Base-by-base conservation (phyloP, 2,329 filamentous ascomycete genomes). In the Moelleriella libera region DNA sequence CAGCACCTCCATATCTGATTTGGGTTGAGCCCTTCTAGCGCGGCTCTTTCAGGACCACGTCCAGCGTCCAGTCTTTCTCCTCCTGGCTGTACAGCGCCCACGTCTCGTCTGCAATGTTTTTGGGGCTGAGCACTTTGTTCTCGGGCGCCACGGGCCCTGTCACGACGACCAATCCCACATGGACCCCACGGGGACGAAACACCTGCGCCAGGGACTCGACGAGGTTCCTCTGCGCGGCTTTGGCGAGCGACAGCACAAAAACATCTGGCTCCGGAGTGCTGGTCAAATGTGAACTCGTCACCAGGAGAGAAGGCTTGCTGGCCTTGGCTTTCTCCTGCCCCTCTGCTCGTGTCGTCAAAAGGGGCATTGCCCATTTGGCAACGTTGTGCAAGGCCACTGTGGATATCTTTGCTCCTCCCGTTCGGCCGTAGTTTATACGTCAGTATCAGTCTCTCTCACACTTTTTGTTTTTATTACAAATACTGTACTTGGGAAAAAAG, bases 161-260 rank as follows among this genome's bases (percentile, higher is more conserved):
- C 1, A 75, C 65, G 44, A 57, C 64, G 2, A 77, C 56, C 14
- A 76, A 54, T 0, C 66, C 72, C 14, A 72, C 56, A 49, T 75
- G 70, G 2, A 77, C 66, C 2, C 66, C 65, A 45, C 63, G 55
- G 2, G 52, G 28, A 0, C 46, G 51, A 47, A 67, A 74, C 7
- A 64, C 64, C 47, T 61, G 58, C 28, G 61, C 54, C 52, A 76
- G 57, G 12, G 62, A 69, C 48, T 70, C 58, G 8, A 73, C 63
- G 53, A 76, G 56, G 41, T 71, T 75, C 14, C 68, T 59, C 60
- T 78, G 73, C 0, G 72, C 65, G 1, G 72, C 68, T 54, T 77
- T 77, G 43, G 64, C 64, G 47, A 75, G 60, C 2, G 69, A 72
- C 5, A 76, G 58, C 0, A 68, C 69, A 21, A 77, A 70, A 0